A percentile compares a stretch with the other conserved stretches of the same genome.
phyloP scores from a whole-genome alignment of 2,329 filamentous ascomycete genomes.

The Westerdykella ornata region DNA sequence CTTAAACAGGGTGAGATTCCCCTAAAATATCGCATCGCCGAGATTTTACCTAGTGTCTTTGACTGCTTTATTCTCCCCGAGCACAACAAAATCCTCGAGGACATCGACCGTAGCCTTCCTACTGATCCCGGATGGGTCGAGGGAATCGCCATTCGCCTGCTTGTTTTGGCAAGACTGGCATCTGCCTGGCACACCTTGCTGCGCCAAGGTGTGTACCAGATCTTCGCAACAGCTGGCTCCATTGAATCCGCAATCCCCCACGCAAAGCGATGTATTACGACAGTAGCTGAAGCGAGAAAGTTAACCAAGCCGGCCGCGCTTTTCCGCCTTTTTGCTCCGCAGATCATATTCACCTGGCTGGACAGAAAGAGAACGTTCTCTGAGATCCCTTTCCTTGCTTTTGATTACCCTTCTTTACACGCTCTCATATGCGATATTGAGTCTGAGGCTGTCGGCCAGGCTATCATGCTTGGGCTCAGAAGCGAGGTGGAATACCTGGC shows the following conservation, averaged over 20 bases:
- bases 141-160: slow-evolving; percentile 77
- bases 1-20: slow-evolving; percentile 59
- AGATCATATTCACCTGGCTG: slow-evolving; percentile 88
- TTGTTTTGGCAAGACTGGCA: slow-evolving; percentile 68
- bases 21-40: slow-evolving; percentile 70
- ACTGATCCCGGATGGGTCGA: slow-evolving; percentile 63
- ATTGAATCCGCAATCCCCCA: slow-evolving; percentile 60
- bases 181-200: slow-evolving; percentile 80
- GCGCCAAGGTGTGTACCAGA: slow-evolving; percentile 81
- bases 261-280: slow-evolving; percentile 63
- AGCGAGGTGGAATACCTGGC: slow-evolving; percentile 57
- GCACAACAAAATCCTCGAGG: slow-evolving; percentile 78
- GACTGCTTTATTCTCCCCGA: slow-evolving; percentile 71
- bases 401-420: slow-evolving; percentile 64
- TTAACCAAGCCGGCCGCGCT: slow-evolving; percentile 62
- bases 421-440: slow-evolving; percentile 66
- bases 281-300: slow-evolving; percentile 59
- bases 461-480: slow-evolving; percentile 73
- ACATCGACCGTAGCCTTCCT: slow-evolving; percentile 75
- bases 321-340: slow-evolving; percentile 78
- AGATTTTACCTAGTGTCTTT: slow-evolving; percentile 67
- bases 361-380: slow-evolving; percentile 49
- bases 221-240: slow-evolving; percentile 81
- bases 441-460: slow-evolving; percentile 70
- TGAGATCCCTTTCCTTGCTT: slow-evolving; percentile 75